Conservation (phyloP, 176 grass and related monocot species). For the Lolium multiflorum region DNA sequence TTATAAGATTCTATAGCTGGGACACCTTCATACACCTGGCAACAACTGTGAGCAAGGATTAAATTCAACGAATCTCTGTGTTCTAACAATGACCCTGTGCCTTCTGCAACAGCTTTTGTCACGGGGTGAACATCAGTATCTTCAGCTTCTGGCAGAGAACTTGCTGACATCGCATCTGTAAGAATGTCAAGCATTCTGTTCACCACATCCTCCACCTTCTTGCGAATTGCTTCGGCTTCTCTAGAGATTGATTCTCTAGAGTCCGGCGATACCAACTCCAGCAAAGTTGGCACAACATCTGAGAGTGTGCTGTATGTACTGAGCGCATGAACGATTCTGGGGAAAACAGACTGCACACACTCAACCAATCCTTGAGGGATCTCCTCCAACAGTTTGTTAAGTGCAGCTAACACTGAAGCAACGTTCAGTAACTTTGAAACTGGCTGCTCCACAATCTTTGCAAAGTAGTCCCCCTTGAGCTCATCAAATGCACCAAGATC, state of each 20-base stretch:
- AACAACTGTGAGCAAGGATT: slow-evolving; percentile 1
- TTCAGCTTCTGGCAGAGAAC: slow-evolving; percentile 1
- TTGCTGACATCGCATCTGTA: slow-evolving; percentile 16
- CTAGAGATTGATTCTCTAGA: background rate
- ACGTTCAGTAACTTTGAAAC: slow-evolving; percentile 27
- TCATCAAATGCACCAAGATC: slow-evolving; percentile 34
- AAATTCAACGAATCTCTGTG: slow-evolving; percentile 3
- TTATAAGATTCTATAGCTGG: no score
- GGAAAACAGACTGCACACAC: slow-evolving; percentile 2
- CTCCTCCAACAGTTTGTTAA: slow-evolving; percentile 14
- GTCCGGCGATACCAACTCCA: slow-evolving; percentile 16
- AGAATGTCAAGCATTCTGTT: background rate
- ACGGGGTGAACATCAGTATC: slow-evolving; percentile 25
- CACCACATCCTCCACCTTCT: slow-evolving; percentile 15
- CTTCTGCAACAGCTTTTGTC: slow-evolving; percentile 25
- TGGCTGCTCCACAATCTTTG: slow-evolving; percentile 15
- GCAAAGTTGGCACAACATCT: background rate
- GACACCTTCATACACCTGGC: background rate
- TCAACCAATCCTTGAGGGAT: background rate
- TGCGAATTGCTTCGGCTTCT: slow-evolving; percentile 7
- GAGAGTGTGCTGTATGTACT: slow-evolving; percentile 21
- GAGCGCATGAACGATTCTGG: background rate
- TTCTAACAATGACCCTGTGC: background rate
- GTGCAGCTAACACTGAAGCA: background rate
- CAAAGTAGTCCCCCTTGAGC: slow-evolving; percentile 30